Conservation (phyloP, 345 rosid species). For the Melaleuca quinquenervia region DNA sequence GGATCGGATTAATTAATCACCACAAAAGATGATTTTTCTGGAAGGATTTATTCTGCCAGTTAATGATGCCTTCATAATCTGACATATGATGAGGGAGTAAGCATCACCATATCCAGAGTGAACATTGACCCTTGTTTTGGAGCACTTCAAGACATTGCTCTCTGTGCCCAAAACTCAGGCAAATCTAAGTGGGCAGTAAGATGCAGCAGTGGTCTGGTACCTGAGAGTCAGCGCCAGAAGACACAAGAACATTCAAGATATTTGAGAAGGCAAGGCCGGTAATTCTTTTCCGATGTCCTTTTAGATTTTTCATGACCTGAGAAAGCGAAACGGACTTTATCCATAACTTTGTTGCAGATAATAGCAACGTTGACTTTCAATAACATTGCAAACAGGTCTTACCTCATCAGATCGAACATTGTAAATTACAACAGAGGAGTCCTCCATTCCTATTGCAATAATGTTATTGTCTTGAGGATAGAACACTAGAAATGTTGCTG, state of each 20-base stretch:
- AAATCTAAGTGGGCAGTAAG: background rate
- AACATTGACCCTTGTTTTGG: background rate
- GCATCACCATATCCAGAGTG: background rate
- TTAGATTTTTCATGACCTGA: slow-evolving; percentile 54
- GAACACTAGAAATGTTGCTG: slow-evolving; percentile 75
- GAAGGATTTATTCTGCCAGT: background rate
- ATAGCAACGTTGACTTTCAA: background rate
- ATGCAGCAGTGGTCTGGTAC: background rate
- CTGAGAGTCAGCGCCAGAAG: slow-evolving; percentile 83
- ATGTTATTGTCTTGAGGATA: slow-evolving; percentile 63
- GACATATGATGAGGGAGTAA: background rate
- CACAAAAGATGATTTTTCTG: background rate
- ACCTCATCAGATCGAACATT: slow-evolving; percentile 64
- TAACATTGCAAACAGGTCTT: background rate
- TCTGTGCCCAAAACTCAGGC: background rate
- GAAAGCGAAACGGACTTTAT: background rate
- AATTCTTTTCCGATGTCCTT: slow-evolving; percentile 73
- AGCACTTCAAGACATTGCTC: background rate
- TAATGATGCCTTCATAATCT: background rate
- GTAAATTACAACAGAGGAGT: slow-evolving; percentile 62
- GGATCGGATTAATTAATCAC: background rate
- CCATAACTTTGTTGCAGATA: background rate
- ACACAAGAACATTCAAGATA: slow-evolving; percentile 53
- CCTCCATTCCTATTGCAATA: slow-evolving; percentile 88
- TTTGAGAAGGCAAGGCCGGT: slow-evolving; percentile 87